phyloP scores from a whole-genome alignment of 2,329 filamentous ascomycete species.

The Cercospora zeae-maydis region DNA sequence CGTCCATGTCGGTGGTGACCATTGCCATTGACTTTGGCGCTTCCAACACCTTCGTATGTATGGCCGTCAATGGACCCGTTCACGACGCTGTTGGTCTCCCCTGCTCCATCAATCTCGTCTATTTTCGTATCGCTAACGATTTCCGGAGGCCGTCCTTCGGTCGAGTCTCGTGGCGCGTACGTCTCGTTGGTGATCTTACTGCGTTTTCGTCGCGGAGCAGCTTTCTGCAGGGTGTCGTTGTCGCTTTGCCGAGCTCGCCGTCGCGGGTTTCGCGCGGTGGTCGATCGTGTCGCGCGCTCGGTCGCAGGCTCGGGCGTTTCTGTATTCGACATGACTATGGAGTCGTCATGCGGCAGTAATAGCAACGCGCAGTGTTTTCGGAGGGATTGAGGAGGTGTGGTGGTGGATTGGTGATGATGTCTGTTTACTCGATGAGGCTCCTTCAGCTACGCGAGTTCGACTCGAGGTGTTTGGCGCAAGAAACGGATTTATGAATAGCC shows the following conservation, averaged over 20 bases:
- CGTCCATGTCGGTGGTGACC: constrained; percentile 17
- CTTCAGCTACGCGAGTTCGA: constrained; percentile 10
- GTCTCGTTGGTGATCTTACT: constrained; percentile 46
- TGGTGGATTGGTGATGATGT: neutral
- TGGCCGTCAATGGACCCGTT: constrained; percentile 23
- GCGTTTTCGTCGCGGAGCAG: constrained; percentile 45
- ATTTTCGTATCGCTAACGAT: constrained; percentile 9
- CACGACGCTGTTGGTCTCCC: constrained; percentile 15
- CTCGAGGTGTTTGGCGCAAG: constrained; percentile 4
- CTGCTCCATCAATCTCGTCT: constrained; percentile 16
- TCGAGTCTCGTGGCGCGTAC: constrained; percentile 32
- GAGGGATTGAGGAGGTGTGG: neutral
- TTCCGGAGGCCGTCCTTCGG: constrained; percentile 11
- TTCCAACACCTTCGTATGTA: neutral
- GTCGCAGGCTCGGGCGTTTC: constrained; percentile 21
- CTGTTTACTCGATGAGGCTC: constrained; percentile 8
- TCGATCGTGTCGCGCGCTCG: constrained; percentile 33
- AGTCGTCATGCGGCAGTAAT: constrained; percentile 3
- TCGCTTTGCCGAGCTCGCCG: constrained; percentile 45
- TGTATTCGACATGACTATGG: constrained; percentile 5
- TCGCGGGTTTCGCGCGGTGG: constrained; percentile 43
- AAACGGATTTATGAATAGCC: neutral
- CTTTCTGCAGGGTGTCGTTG: constrained; percentile 40
- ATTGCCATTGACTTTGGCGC: constrained; percentile 11
- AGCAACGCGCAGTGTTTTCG: neutral